Evolutionary conservation across 2,329 filamentous ascomycete genomes (phyloP).

Genomic region (Hymenoscyphus fraxineus): DNA sequence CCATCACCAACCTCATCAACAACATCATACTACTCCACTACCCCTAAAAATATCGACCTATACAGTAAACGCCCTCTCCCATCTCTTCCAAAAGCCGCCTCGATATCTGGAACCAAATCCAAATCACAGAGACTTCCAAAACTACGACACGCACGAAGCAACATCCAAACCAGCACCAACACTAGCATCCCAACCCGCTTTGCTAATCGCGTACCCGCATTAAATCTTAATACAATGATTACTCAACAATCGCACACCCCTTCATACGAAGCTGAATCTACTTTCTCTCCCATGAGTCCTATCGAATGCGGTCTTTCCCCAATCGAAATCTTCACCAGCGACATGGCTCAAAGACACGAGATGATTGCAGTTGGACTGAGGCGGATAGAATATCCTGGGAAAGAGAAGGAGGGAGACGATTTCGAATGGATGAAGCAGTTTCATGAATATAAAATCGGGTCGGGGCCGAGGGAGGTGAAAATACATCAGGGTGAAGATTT

Average conservation of each 20-base stretch:
- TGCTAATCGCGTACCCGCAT: slow-evolving; percentile 1
- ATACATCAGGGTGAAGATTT: slow-evolving; percentile 4
- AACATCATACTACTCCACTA: slow-evolving; percentile 13
- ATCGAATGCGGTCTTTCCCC: slow-evolving; percentile 15
- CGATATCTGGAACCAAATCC: neutral
- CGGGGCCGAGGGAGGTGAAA: slow-evolving; percentile 3
- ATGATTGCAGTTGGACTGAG: slow-evolving; percentile 17
- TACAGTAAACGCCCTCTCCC: slow-evolving; percentile 21
- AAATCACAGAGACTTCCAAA: neutral
- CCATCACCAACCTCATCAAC: slow-evolving; percentile 11
- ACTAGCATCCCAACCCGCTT: neutral
- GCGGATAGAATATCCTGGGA: neutral
- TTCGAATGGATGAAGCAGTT: slow-evolving; percentile 13
- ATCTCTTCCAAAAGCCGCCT: slow-evolving; percentile 13
- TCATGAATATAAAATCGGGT: neutral
- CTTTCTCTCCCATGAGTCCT: slow-evolving; percentile 3
- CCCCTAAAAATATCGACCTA: slow-evolving; percentile 13
- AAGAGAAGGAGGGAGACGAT: neutral
- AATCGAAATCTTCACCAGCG: slow-evolving; percentile 18
- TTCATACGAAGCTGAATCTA: slow-evolving; percentile 15
- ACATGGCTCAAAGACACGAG: slow-evolving; percentile 19
- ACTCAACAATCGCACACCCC: slow-evolving; percentile 14
- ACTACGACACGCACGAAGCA: neutral
- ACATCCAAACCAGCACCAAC: neutral
- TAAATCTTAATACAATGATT: slow-evolving; percentile 13